Base-by-base conservation (phyloP, 495 filamentous ascomycete genomes). In the Jackrogersella multiformis region DNA sequence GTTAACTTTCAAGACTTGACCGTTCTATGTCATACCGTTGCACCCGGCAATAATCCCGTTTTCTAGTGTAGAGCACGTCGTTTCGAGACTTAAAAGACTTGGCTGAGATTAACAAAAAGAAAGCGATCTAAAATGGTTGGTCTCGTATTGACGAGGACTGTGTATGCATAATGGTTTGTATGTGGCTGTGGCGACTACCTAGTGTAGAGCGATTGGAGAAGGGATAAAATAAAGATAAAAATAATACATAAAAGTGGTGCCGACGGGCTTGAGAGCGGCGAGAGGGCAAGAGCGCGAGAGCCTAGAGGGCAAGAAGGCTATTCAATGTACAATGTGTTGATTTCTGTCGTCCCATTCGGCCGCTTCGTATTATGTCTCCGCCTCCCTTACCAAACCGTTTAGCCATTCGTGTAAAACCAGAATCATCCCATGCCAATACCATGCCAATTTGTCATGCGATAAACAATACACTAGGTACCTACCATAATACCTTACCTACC, bases 321-420 rank as follows among this genome's bases (percentile, higher is more conserved):
- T 24, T 64, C 42, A 54, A 61, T 61, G 20, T 64, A 16, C n/a
- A n/a, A n/a, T n/a, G n/a, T n/a, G 46, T 58, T 45, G 58, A 61
- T 30, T 46, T 38, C 36, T 46, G 21, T n/a, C 18, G 12, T 60
- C 58, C 68, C 52, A 70, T 63, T 68, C 60, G 58, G 49, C 58
- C 58, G 54, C 68, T 71, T 71, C 68, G 68, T 71, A 71, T 71
- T 70, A 41, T 30, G 30, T 42, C 52, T 35, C 67, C 61, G 52
- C 56, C 52, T 51, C 36, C 52, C 10, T 52, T 10, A 64, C 61
- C 61, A 58, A 35, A 32, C 10, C 6, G 24, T 10, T 28, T 13
- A 46, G 26, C 56, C 61, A 54, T 51, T 32, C 49, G 56, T 59
- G 56, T 60, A 62, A 68, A 66, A 73, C 65, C 68, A 68, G 60